Evolutionary conservation across 2,329 filamentous ascomycete genomes (phyloP).

Genomic region (Eurotiales sp.): DNA sequence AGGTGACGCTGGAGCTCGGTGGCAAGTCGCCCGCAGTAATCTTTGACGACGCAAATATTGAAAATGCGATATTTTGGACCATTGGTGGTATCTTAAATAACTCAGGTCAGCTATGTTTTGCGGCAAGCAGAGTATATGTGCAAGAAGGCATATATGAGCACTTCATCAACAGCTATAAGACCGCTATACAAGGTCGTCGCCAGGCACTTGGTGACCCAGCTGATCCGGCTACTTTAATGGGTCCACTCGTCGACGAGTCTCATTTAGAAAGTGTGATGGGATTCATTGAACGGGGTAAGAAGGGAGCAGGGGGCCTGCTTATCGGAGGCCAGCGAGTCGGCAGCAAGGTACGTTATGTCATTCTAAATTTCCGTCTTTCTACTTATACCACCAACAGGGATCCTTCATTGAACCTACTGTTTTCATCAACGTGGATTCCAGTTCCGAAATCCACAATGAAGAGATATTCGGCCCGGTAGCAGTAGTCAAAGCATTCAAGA

Average conservation of each 20-base stretch:
- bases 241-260: conserved; percentile 13
- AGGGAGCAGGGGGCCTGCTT: no score
- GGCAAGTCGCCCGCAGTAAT: conserved; percentile 39
- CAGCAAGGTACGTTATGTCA: no score
- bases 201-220: no score
- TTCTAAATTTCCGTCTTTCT: no score
- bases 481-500: conserved; percentile 14
- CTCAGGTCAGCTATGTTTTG: conserved; percentile 22
- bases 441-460: conserved; percentile 8
- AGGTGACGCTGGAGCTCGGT: conserved; percentile 44
- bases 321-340: no score
- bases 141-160: no score
- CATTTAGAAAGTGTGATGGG: conserved; percentile 14
- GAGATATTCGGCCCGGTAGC: conserved; percentile 19
- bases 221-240: no score
- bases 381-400: no score
- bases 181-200: no score
- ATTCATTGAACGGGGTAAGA: conserved; percentile 17
- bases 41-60: conserved; percentile 20
- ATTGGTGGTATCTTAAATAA: conserved; percentile 18
- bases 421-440: conserved; percentile 1
- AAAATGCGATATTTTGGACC: conserved; percentile 20
- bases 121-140: conserved; percentile 21
- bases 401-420: conserved; percentile 17
- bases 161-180: no score